Evolutionary conservation across 768 basidiomycete genomes (phyloP), one percentile per base, ranked within the genome.

Genomic region (Psilocybe tampanensis): DNA sequence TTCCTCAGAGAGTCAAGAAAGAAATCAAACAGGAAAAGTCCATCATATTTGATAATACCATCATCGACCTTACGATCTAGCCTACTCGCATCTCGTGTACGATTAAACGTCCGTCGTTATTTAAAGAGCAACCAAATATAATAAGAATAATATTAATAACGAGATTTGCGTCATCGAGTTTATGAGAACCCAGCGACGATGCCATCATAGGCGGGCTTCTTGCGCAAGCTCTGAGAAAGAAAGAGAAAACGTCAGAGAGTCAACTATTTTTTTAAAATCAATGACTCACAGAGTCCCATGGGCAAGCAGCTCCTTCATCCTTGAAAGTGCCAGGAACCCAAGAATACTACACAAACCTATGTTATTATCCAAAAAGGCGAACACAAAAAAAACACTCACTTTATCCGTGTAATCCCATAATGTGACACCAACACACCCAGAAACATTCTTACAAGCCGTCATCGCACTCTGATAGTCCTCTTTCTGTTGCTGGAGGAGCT

Each of bases 381-480:
- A 49, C 34, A 36, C 15, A 41, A 13, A 11, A 32, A 13, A 8
- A 22, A 43, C 17, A 18, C 55, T 7, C 15, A 66, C 67, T 66
- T 77, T 76, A 50, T 80, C 78, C 34, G 76, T 78, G 57, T 70
- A 75, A 54, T 77, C 79, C 79, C 79, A 81, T 36, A 78, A 67
- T 1, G 77, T 80, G 26, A 80, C 71, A 17, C 79, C 79, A 56
- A 81, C 66, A 49, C 80, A 81, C 0, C 66, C 68, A 1, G 68
- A 45, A 7, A 79, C 72, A 26, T 72, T 72, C 59, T 78, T 75
- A 66, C 86, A 88, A 12, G 84, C 80, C n/a, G 68, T 56, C 52
- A 87, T 76, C 43, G 86, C 80, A 23, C 74, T 77, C 67, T 78
- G 69, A 61, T 86, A 88, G 65, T 88, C 86, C 58, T 70, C 73